Evolutionary conservation across 108 stramenopile genomes (phyloP).

Genomic region (Aurantiochytrium sp.): DNA sequence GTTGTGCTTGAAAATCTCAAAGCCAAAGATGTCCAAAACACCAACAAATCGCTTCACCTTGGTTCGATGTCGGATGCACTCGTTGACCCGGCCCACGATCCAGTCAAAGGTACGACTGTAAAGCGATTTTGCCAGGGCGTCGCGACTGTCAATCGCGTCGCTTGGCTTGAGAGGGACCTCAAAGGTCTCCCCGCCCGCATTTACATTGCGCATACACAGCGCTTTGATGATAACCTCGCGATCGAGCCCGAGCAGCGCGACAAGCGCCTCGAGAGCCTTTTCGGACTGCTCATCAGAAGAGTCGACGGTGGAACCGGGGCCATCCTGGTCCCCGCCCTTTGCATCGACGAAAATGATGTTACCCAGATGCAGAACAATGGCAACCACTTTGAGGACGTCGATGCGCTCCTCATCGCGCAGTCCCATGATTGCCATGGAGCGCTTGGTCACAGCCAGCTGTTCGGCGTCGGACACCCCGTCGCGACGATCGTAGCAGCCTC

Average conservation of each 20-base stretch:
- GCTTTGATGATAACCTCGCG: conserved; percentile 18
- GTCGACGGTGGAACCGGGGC: neutral
- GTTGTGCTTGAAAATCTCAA: conserved; percentile 37
- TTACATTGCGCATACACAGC: conserved; percentile 16
- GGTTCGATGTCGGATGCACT: conserved; percentile 43
- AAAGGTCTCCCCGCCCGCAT: neutral
- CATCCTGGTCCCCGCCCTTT: neutral
- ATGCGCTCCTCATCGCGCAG: neutral
- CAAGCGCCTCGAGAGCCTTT: conserved; percentile 41
- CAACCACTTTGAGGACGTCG: conserved; percentile 32
- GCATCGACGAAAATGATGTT: conserved; percentile 35
- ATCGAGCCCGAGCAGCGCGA: conserved; percentile 26
- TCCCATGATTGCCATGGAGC: conserved; percentile 16
- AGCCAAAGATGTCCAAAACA: conserved; percentile 41
- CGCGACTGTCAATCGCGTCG: conserved; percentile 77
- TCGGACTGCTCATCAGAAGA: neutral
- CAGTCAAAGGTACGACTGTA: conserved; percentile 82
- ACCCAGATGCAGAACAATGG: conserved; percentile 26
- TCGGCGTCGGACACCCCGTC: conserved; percentile 73
- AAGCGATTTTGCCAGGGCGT: conserved; percentile 83
- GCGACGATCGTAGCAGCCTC: conserved; percentile 35
- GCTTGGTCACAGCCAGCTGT: conserved; percentile 31
- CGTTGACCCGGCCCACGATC: conserved; percentile 76
- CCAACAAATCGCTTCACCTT: conserved; percentile 45
- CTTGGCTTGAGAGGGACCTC: conserved; percentile 36